Evolutionary conservation across 495 filamentous ascomycete genomes (phyloP).

Genomic region (Xylaria acuta): DNA sequence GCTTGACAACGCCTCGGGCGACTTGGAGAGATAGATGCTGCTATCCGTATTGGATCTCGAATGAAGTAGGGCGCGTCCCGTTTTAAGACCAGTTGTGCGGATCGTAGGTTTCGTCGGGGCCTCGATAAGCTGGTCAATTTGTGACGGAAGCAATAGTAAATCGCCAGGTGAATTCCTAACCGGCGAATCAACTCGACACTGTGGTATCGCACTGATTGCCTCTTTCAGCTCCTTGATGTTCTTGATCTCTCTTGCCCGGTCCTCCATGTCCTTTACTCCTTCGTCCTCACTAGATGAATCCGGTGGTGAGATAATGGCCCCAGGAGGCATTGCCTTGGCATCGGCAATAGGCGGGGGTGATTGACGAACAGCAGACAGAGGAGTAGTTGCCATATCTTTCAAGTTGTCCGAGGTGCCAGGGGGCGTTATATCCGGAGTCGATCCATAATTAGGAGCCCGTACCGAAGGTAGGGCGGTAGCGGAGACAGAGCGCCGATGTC

Average conservation of each 20-base stretch:
- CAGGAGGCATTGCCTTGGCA: conserved; percentile 71
- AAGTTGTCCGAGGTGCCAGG: conserved; percentile 55
- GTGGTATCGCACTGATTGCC: conserved; percentile 79
- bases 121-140: conserved; percentile 44
- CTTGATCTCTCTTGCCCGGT: conserved; percentile 60
- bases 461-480: conserved; percentile 41
- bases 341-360: conserved; percentile 79
- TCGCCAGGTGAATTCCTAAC: conserved; percentile 45
- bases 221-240: conserved; percentile 80
- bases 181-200: conserved; percentile 70
- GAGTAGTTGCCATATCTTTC: conserved; percentile 49
- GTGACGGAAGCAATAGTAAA: conserved; percentile 41
- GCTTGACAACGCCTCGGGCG: conserved; percentile 60
- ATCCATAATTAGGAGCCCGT: conserved; percentile 40
- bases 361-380: conserved; percentile 66
- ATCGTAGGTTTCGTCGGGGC: conserved; percentile 39
- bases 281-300: conserved; percentile 93
- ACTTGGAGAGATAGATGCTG: conserved; percentile 59
- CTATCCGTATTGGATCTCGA: conserved; percentile 85
- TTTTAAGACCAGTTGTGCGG: conserved; percentile 34
- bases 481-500: conserved; percentile 56
- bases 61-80: conserved; percentile 64
- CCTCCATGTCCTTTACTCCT: conserved; percentile 50
- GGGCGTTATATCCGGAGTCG: conserved; percentile 49
- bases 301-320: conserved; percentile 85